phyloP scores from a whole-genome alignment of 345 rosid genomes.

The Conringia planisiliqua region DNA sequence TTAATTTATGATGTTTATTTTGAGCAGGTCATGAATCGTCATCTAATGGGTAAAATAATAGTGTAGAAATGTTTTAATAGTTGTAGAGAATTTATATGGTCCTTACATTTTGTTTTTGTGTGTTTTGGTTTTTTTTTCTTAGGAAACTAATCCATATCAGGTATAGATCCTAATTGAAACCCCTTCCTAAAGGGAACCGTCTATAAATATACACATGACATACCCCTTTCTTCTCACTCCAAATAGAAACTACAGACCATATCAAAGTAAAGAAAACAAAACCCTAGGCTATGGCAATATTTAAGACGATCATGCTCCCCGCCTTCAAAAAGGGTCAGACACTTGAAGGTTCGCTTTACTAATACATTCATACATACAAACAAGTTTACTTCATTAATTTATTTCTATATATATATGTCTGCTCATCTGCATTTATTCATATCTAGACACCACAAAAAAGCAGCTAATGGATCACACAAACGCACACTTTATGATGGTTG shows the following conservation, averaged over 20 bases:
- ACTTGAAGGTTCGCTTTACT: background rate
- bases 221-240: background rate
- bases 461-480: background rate
- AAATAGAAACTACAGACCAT: background rate
- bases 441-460: background rate
- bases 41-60: too few species aligned
- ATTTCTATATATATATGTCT: background rate
- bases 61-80: background rate
- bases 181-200: background rate
- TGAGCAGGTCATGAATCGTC: too few species aligned
- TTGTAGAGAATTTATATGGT: background rate
- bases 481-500: background rate
- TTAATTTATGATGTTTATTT: too few species aligned
- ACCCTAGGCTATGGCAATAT: background rate
- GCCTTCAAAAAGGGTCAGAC: background rate
- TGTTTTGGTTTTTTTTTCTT: too few species aligned
- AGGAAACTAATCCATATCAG: background rate
- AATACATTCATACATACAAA: background rate
- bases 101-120: background rate
- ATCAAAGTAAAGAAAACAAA: too few species aligned
- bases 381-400: background rate
- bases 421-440: background rate
- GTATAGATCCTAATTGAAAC: background rate
- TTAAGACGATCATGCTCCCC: background rate
- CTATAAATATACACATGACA: background rate